Base-by-base conservation (phyloP, 768 basidiomycete species). In the Phylloporus scabripes region DNA sequence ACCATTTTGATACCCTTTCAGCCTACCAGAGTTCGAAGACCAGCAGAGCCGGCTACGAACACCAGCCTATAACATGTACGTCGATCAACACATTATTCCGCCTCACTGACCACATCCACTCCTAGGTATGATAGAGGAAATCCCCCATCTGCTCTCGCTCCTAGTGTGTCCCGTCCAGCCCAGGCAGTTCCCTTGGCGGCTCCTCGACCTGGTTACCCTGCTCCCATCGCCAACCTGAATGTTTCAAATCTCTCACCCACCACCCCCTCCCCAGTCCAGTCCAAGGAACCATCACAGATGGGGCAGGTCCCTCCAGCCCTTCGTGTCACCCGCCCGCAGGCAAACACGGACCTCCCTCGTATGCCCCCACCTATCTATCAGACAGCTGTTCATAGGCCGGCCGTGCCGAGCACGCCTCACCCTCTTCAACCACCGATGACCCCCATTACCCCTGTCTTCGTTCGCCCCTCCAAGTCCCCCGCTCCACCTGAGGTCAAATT, bases 371-470 rank as follows among this genome's bases (percentile, higher is more conserved):
- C 67, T 12, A 64, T 65, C 17, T 70, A 66, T 49, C 62, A 62
- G 50, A 64, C 69, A 28, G 36, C 60, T 49, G 55, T 38, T 48
- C 59, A 42, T 52, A 66, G 51, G 49, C 66, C 55, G 46, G 67
- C 63, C 40, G 68, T 78, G 24, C 79, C 82, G 9, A 74, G 70
- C 47, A 61, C 74, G 2, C 88, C 87, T 4, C 87, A 87, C 56
- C 87, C 89, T 4, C 74, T 92, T 4, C 81, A 81, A 45, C 80
- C 87, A 0, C 85, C 88, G 5, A 74, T 84, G 53, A 87, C 85
- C 0, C 89, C 89, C 45, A 91, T 91, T 53, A 80, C 75, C 0
- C 87, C 89, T 14, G 81, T 81, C 23, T 91, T 92, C 58, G 85
- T 75, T 3, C 80, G 85, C 37, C 87, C 88, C 5, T 55, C 65